Evolutionary conservation across 2,329 filamentous ascomycete genomes (phyloP), one percentile per base, ranked within the genome.

Genomic region (Dothideomycetes sp.): DNA sequence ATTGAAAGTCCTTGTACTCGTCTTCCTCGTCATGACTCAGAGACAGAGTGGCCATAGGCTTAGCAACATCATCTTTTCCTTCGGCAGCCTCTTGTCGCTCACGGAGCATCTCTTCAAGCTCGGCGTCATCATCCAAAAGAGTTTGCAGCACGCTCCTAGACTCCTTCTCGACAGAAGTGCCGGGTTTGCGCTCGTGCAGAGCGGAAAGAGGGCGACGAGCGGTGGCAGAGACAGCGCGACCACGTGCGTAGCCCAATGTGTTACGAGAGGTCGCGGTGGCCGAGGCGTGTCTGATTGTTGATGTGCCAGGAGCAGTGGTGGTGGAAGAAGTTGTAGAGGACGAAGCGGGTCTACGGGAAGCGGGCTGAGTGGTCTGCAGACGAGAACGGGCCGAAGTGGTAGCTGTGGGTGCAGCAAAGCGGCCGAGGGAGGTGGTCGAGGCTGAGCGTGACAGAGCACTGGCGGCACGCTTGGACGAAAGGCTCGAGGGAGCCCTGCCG

Each of bases 181-280:
- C 47, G 23, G 40, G 41, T 15, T 46, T 43, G 5, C 33, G 12
- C 25, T 31, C 32, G 16, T 42, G n/a, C 3, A 36, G n/a, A 11
- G 40, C 16, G 7, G 49, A 45, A 1, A 57, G 45, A 4, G 56
- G 55, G 7, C 45, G 45, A 9, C 54, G 49, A 4, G 69, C 48
- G 18, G 57, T 58, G 6, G 60, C 59, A 15, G 68, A 68, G 3
- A 70, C 64, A 9, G 66, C 64, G 23, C 84, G 76, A 23, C 88
- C 87, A 58, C 82, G 85, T 42, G 76, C 84, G 57, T 94, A 94
- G 12, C 88, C 88, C 29, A 94, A 72, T 0, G 87, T 94, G 41
- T 78, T 88, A 47, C 80, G 77, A 2, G 87, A 94, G 5, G 78
- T 78, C 5, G 74, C 75, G 16, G 75, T 71, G 1, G 82, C 80